These are phyloP conservation scores for Pyrenochaeta sp. DNA, from an alignment of 2,329 filamentous ascomycete genomes.

Conservation along the genomic window DNA sequence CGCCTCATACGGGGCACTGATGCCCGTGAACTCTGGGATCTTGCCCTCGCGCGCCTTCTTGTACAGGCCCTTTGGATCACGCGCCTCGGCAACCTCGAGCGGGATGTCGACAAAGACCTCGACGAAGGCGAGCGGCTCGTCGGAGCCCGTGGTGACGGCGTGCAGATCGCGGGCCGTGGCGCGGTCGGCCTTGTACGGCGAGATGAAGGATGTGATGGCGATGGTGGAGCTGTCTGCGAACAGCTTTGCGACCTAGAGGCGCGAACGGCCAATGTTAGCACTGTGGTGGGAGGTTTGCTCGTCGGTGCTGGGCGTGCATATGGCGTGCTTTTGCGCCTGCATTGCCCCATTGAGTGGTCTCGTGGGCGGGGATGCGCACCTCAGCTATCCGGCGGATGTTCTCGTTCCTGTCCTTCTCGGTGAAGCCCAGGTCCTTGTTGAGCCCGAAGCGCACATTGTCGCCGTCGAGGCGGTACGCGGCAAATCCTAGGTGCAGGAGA, in stretches of 20 bases:
- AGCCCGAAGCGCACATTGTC: conserved; percentile 98
- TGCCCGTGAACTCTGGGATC: conserved; percentile 97
- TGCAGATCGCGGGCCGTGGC: conserved; percentile 83
- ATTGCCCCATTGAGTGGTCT: conserved; percentile 1
- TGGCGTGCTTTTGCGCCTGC: conserved; percentile 20
- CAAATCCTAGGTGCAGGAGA: conserved; percentile 81
- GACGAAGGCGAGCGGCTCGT: conserved; percentile 80
- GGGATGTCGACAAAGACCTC: conserved; percentile 95
- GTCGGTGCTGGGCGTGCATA: conserved; percentile 8
- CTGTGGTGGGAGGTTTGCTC: not conserved
- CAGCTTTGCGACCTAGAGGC: conserved; percentile 81
- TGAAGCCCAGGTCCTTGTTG: conserved; percentile 97
- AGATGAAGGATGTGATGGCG: conserved; percentile 96
- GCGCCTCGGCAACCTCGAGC: conserved; percentile 88
- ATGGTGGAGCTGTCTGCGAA: conserved; percentile 91
- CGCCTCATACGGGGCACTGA: conserved; percentile 93
- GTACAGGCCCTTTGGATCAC: conserved; percentile 97
- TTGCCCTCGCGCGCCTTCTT: conserved; percentile 93
- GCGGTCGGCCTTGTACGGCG: conserved; percentile 88
- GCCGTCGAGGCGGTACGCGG: conserved; percentile 92
- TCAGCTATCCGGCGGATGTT: conserved; percentile 97
- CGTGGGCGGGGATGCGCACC: conserved; percentile 44
- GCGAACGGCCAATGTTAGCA: conserved; percentile 4
- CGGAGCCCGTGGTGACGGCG: conserved; percentile 61
- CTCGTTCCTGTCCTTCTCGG: conserved; percentile 90